Base-by-base conservation (phyloP, 176 grass and related monocot genomes). In the Themeda triandra region DNA sequence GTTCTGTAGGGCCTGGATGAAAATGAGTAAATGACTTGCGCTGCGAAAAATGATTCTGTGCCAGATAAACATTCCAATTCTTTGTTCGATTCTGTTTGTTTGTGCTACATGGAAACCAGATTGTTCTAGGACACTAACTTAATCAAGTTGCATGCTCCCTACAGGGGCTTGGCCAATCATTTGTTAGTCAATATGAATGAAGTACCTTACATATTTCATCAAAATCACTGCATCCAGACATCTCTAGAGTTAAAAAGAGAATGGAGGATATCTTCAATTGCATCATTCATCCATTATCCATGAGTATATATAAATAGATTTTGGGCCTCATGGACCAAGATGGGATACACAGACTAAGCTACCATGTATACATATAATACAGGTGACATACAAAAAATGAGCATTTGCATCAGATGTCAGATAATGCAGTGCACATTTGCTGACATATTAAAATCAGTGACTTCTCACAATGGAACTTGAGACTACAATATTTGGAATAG, bases 101-200 rank as follows among this genome's bases (percentile, higher is more conserved):
- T 44, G 10, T 71, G 27, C 17, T 53, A 51, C 63, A 11, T 14
- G 56, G 19, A 51, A 53, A 54, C 15, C 49, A 80, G 44, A 69
- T 2, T 35, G 30, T 71, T 58, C 25, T 59, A 82, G 33, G 49
- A 42, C 42, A 49, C 39, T 73, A 67, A 63, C 64, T 69, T 60
- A 62, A 36, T 17, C 53, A 72, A 86, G 32, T 48, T 53, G 33
- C 53, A 68, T 81, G 33, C 59, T 51, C 42, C 65, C 28, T 29
- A 53, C 75, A 21, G n/a, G 40, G 39, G 59, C 54, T 53, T 83
- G 40, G 51, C 4, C 28, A 83, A 83, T 21, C 80, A 83, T 54
- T 87, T 76, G 31, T 37, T 77, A 30, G 14, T 86, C 25, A 48
- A 83, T 32, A 46, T 83, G 65, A 12, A 21, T 77, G 80, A n/a